Evolutionary conservation across 345 rosid genomes (phyloP), one percentile per base, ranked within the genome.

Genomic region (Acer saccharum): DNA sequence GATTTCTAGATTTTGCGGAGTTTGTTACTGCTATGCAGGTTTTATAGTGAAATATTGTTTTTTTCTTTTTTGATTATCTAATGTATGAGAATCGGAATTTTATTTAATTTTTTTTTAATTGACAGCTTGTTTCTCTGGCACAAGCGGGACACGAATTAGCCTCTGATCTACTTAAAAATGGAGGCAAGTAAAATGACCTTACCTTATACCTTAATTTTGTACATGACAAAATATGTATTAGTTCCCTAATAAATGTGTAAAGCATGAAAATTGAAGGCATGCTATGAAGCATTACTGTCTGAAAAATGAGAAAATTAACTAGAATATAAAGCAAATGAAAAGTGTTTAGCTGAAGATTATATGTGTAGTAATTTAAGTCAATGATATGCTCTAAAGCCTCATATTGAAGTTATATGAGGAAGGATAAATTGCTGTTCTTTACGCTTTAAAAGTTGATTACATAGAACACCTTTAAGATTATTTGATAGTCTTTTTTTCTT

Each of bases 1-100:
- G 99, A 23, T 95, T 86, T 86, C 78, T 95, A 6, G 93, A 97
- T 10, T 86, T 92, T 57, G 35, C 86, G 9, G 98, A 93, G 72
- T 95, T 95, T 85, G 78, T 92, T 68, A 79, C 78, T 18, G 94
- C 99, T 65, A 82, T 93, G 98, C 90, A 95, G 99, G 99, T 95
- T 80, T 55, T 25, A 10, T 13, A 39, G 4, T 75, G 20, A 35
- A 50, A 65, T 35, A 17, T 17, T 76, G 32, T 17, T 29, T 20
- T 20, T 3, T 63, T 1, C 52, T 29, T 48, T 52, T 14, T 71
- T 9, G 18, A 7, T 70, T 52, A 63, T 11, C 32, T 68, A 67
- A 18, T 72, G 27, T 18, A 68, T 69, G 25, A 35, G 66, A 39
- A 32, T 35, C 50, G 9, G 43, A 60, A 60, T 21, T 68, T 62